Evolutionary conservation across 768 basidiomycete genomes (phyloP), one percentile per base, ranked within the genome.

Genomic region (Dictyophora rubrovolvata): DNA sequence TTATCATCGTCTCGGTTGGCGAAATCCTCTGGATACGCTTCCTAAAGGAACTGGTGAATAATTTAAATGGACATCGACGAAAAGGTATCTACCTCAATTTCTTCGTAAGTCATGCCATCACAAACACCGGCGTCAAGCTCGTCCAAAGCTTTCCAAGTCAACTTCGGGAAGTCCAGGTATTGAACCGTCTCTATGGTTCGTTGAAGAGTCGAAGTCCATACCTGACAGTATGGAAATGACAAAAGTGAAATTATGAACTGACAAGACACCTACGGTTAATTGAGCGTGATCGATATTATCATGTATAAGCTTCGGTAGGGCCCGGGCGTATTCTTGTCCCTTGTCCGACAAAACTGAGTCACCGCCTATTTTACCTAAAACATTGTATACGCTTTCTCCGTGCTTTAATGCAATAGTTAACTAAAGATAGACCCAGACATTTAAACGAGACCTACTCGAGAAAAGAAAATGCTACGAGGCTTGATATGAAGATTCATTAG

Each of bases 101-200:
- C 95, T 74, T 92, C 87, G 65, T 99, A 99, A 4, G 96, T 98
- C 96, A 99, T 98, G 16, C 87, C 96, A 71, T 99, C 96, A 67
- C 96, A 99, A 35, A 99, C 96, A 22, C 96, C 96, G 8, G 96
- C 96, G 70, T 99, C 96, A 22, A 99, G 78, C 71, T 99, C 96
- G 66, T 99, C 96, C 55, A 99, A 74, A 1, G 92, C 93, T 70
- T 99, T 99, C 96, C 96, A 99, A 2, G 95, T 97, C 63, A 98
- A 74, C 66, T 98, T 96, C 50, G 85, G 78, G 68, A 92, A 97
- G 1, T 87, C 84, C 17, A 99, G 76, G 62, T 80, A 65, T 42
- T 85, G 79, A 2, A 83, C 94, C 0, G 95, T 99, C 68, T 97
- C 92, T 17, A 91, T 89, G 17, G 95, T 99, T 22, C 94, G 80